Evolutionary conservation across 345 rosid genomes (phyloP).

Genomic region (Brassica juncea): DNA sequence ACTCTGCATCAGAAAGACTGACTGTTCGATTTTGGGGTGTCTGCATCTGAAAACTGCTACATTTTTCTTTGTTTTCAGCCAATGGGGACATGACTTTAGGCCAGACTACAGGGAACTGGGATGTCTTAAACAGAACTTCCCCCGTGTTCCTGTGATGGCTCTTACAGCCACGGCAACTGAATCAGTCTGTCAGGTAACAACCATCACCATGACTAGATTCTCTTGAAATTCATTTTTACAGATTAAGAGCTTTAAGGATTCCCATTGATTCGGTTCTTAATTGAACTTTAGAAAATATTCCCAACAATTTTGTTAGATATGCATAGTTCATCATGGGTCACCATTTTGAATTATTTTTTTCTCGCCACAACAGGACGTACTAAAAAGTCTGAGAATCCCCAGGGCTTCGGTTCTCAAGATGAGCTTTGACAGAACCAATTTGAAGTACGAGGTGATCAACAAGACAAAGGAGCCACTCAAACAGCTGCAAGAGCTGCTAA

Average conservation of each 20-base stretch:
- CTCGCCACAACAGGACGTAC: constrained; percentile 64
- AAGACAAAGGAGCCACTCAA: constrained; percentile 76
- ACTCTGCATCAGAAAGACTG: neutral
- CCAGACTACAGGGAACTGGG: constrained; percentile 87
- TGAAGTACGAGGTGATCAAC: constrained; percentile 77
- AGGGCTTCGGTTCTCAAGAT: constrained; percentile 76
- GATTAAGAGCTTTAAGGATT: neutral
- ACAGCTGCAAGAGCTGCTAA: constrained; percentile 77
- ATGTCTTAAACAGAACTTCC: constrained; percentile 79
- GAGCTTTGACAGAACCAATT: constrained; percentile 91
- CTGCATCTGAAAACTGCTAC: constrained; percentile 10
- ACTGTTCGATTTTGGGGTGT: neutral
- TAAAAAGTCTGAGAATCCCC: constrained; percentile 74
- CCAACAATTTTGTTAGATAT: neutral
- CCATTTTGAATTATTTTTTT: neutral
- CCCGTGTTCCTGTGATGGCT: constrained; percentile 72
- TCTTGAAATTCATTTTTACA: neutral
- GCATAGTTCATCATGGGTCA: neutral
- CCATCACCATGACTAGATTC: constrained; percentile 7
- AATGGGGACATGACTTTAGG: constrained; percentile 99
- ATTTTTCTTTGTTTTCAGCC: constrained; percentile 49
- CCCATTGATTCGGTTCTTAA: neutral
- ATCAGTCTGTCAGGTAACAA: constrained; percentile 67
- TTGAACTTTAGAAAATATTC: neutral
- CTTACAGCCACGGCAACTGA: constrained; percentile 89